phyloP scores from a whole-genome alignment of 805 yeast genomes.

The Metschnikowia noctiluminum region DNA sequence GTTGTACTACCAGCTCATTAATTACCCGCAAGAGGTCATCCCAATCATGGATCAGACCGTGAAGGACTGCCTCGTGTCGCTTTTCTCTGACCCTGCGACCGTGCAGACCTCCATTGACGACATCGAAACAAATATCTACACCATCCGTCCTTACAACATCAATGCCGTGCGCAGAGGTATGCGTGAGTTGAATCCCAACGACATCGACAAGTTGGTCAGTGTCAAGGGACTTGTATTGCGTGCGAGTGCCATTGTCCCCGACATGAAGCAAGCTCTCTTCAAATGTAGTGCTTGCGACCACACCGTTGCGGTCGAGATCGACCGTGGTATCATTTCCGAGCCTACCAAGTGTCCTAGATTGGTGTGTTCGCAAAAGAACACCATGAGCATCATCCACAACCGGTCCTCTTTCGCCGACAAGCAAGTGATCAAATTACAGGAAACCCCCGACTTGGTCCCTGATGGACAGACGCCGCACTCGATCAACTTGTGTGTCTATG shows the following conservation, averaged over 20 bases:
- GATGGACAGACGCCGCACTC: constrained; percentile 99
- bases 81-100: constrained; percentile 31
- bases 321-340: constrained; percentile 90
- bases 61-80: constrained; percentile 80
- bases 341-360: constrained; percentile 92
- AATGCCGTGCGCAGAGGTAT: constrained; percentile 67
- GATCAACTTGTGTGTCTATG: constrained; percentile 89
- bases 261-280: constrained; percentile 96
- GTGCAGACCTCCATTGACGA: constrained; percentile 47
- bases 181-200: constrained; percentile 91
- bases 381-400: constrained; percentile 90
- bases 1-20: constrained; percentile 78
- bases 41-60: constrained; percentile 97
- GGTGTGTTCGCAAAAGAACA: constrained; percentile 74
- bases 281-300: constrained; percentile 94
- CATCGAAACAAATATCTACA: constrained; percentile 77
- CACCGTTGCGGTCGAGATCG: constrained; percentile 86
- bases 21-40: constrained; percentile 94
- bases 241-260: constrained; percentile 90
- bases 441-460: constrained; percentile 93
- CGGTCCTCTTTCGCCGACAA: constrained; percentile 92
- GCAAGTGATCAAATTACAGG: constrained; percentile 91
- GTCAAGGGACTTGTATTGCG: constrained; percentile 89
- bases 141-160: constrained; percentile 85
- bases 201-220: constrained; percentile 87